Base-by-base conservation (phyloP, 2,329 filamentous ascomycete species). In the Tolypocladium album region DNA sequence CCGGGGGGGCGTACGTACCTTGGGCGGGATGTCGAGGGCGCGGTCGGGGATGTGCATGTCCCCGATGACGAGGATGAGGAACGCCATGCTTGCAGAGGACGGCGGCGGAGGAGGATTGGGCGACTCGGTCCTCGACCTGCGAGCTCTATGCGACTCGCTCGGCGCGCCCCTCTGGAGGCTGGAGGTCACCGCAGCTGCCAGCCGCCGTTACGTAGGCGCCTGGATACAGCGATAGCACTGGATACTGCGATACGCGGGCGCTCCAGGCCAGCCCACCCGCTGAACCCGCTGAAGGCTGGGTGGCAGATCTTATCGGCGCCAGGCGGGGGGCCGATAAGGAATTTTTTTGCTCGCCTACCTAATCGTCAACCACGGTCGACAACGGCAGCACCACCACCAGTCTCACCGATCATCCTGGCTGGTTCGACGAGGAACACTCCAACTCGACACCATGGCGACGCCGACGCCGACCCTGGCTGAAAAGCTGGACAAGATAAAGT, bases 401-500 rank as follows among this genome's bases (percentile, higher is more conserved):
- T 20, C 56, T 58, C 56, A 58, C 42, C 42, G 31, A 36, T 24
- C 56, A 45, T 58, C 56, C 24, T 42, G 27, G 27, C 22, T 53
- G 31, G 50, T 13, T 53, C 22, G 50, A 34, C 50, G 50, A 24
- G 11, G 20, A 57, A 57, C 24, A n/a, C 20, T 1, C 17, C 6
- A 6, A 12, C 27, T 36, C 66, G 64, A 68, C 68, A 64, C 62
- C 63, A 68, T 68, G 63, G 65, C 64, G 62, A 66, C 67, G 68
- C 65, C 77, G 68, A 76, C 76, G 65, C 71, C 77, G 67, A 78
- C 80, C 65, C 70, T 97, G 70, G 86, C 89, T 74, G 93, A 96
- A 80, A 95, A 92, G 81, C 85, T 99, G 73, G 90, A 93, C 79
- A 97, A 95, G 84, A 97, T 97, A 75, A 90, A 94, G 77, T 94